Conservation (phyloP, 2,329 filamentous ascomycete genomes). For the Didymella segeticola region DNA sequence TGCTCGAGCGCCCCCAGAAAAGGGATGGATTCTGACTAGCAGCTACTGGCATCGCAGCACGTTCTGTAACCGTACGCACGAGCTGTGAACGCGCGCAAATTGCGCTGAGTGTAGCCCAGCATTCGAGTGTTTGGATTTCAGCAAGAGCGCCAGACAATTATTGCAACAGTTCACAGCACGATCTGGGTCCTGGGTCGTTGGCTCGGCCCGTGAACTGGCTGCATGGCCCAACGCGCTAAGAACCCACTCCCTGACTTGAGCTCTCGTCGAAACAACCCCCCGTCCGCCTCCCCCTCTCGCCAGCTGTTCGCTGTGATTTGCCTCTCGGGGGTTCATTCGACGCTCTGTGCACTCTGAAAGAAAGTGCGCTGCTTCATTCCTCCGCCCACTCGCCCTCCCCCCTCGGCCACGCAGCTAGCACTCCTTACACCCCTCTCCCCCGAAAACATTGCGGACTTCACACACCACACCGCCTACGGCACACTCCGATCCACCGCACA, state of each 20-base stretch:
- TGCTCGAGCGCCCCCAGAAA: not conserved
- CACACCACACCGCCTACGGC: slow-evolving; percentile 16
- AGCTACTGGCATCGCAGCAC: slow-evolving; percentile 7
- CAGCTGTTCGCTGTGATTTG: slow-evolving; percentile 22
- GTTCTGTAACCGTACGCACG: slow-evolving; percentile 10
- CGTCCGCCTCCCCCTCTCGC: slow-evolving; percentile 24
- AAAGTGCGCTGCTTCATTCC: slow-evolving; percentile 21
- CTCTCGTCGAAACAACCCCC: slow-evolving; percentile 22
- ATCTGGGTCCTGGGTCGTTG: slow-evolving; percentile 16
- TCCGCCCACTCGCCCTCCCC: slow-evolving; percentile 15
- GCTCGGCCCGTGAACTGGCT: slow-evolving; percentile 17
- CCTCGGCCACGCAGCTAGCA: slow-evolving; percentile 20
- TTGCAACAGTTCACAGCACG: not conserved
- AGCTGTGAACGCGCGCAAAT: not conserved
- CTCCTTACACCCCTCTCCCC: slow-evolving; percentile 15
- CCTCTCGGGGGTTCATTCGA: slow-evolving; percentile 17
- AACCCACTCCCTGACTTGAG: slow-evolving; percentile 39
- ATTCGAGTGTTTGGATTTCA: not conserved
- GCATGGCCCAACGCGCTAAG: slow-evolving; percentile 13
- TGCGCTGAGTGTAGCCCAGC: not conserved
- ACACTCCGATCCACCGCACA: slow-evolving; percentile 11
- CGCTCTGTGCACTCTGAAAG: slow-evolving; percentile 24
- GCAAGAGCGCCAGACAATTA: not conserved
- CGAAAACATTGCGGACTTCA: slow-evolving; percentile 26
- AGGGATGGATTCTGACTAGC: slow-evolving; percentile 8